Evolutionary conservation across 441 rosid genomes (phyloP), one percentile per base, ranked within the genome.

Genomic region (Biscutella auriculata): DNA sequence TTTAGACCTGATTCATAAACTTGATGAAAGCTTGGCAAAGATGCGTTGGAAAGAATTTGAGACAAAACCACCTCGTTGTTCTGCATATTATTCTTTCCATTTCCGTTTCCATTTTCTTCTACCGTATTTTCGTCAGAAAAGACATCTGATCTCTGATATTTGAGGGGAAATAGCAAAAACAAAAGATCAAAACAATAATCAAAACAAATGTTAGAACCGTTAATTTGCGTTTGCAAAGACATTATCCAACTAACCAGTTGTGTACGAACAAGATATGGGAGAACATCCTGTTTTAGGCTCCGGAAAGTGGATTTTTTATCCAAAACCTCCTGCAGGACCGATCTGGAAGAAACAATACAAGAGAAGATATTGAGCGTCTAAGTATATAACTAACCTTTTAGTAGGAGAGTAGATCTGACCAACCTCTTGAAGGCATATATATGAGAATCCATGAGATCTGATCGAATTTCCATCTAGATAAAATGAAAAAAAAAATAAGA

Each of bases 401-500:
- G 48, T 27, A 49, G 35, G 26, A 45, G 50, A 37, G 42, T 2
- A 44, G 23, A 46, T 51, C 36, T 19, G 16, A 59, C 79, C 53
- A 70, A 92, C 98, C 95, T 84, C 76, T 86, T 92, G 80, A 92
- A 88, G 21, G 98, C 96, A 60, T 92, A 92, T 82, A 92, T 67
- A 79, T 92, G 96, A 60, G 87, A 83, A 77, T 92, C 98, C 84
- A 92, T 78, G 67, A 92, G 85, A 84, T 92, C 96, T 58, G 86
- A 80, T 69, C 76, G 82, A 51, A 88, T 73, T 66, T 92, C 96
- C 94, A 92, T 86, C 96, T 92, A 73, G 53, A 56, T 23, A 72
- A 60, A 49, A 46, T 48, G 60, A 63, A 59, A 37, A 21, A 27
- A 13, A 15, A 41, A 47, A 40, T 54, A 53, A 54, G 11, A 16